Percentiles rank a stretch among this genome's conserved stretches.
Conservation (phyloP, 192 early-diverging fungal genomes). For the Gigaspora rosea region DNA sequence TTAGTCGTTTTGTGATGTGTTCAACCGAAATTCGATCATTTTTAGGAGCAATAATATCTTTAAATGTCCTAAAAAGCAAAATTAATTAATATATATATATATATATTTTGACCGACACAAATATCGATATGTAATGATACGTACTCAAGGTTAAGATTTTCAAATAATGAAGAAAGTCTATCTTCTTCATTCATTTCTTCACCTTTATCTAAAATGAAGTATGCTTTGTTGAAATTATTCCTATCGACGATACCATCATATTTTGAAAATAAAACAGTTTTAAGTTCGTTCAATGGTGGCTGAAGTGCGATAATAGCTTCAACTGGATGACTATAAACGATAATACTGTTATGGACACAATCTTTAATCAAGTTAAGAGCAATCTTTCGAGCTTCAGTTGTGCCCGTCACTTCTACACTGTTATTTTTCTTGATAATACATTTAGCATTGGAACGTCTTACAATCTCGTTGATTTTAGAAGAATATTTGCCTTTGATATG, state of each 20-base stretch:
- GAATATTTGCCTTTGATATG: neutral
- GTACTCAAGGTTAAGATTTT: neutral
- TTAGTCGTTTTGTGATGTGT: neutral
- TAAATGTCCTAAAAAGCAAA: neutral
- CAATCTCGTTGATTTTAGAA: neutral
- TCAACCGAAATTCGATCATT: neutral
- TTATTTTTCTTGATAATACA: neutral
- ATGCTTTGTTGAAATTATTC: neutral
- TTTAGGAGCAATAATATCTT: neutral
- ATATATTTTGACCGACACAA: neutral
- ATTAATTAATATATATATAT: no score
- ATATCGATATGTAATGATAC: neutral
- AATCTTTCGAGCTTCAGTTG: neutral
- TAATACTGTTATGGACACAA: neutral
- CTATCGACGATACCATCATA: neutral
- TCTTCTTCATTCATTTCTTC: neutral
- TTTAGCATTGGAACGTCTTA: neutral
- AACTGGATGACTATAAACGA: neutral
- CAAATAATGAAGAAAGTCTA: neutral
- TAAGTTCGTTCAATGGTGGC: neutral
- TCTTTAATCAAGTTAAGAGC: neutral
- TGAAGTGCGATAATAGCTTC: slow-evolving; percentile 11
- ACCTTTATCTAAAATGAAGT: slow-evolving; percentile 1
- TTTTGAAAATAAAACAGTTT: neutral
- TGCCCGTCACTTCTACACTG: neutral